These are phyloP conservation scores for Mrakia frigida DNA, from an alignment of 768 basidiomycete species.

Conservation along the genomic window DNA sequence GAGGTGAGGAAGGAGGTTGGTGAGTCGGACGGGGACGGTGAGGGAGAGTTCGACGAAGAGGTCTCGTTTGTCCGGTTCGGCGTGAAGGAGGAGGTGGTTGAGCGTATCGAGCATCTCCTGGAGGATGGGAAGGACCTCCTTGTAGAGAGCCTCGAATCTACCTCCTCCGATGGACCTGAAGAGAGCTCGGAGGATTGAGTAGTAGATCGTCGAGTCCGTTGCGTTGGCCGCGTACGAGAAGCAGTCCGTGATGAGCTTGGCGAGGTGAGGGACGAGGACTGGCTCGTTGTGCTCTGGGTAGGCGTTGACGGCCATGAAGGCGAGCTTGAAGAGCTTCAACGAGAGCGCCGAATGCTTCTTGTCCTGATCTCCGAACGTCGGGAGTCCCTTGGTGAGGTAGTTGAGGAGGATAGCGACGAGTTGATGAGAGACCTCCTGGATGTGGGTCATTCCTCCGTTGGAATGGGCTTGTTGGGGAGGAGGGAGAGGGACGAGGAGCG, in stretches of 20 bases:
- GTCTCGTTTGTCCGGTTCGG: slow-evolving; percentile 70
- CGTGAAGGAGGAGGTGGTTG: slow-evolving; percentile 79
- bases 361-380: slow-evolving; percentile 68
- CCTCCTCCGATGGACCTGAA: slow-evolving; percentile 86
- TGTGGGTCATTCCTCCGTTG: slow-evolving; percentile 15
- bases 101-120: slow-evolving; percentile 96
- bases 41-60: slow-evolving; percentile 95
- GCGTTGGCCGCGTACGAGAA: slow-evolving; percentile 91
- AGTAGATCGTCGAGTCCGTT: slow-evolving; percentile 83
- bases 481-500: slow-evolving; percentile 54
- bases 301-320: slow-evolving; percentile 76
- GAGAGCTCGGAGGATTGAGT: slow-evolving; percentile 80
- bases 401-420: slow-evolving; percentile 82
- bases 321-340: slow-evolving; percentile 90
- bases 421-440: slow-evolving; percentile 65
- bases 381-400: slow-evolving; percentile 75
- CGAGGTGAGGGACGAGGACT: slow-evolving; percentile 86
- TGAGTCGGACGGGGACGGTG: slow-evolving; percentile 90
- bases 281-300: slow-evolving; percentile 75
- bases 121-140: slow-evolving; percentile 88
- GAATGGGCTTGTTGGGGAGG: background rate
- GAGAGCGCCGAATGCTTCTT: slow-evolving; percentile 74
- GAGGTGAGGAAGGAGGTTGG: slow-evolving; percentile 90
- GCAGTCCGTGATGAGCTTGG: slow-evolving; percentile 90
- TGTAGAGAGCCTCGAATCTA: slow-evolving; percentile 87